Evolutionary conservation across 768 basidiomycete species (phyloP).

Genomic region (Lentinus tigrinus): DNA sequence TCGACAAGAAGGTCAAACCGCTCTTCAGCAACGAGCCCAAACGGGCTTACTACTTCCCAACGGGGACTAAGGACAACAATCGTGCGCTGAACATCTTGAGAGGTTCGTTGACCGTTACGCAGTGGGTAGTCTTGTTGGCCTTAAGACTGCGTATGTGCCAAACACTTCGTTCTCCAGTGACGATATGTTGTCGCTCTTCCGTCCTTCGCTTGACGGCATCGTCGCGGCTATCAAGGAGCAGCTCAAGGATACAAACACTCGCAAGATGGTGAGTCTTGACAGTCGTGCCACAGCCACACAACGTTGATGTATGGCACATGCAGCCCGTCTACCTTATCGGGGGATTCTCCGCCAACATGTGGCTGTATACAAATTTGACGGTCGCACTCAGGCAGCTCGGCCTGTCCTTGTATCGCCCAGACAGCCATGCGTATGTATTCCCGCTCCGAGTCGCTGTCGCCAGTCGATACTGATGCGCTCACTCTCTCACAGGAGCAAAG

Average conservation of each 20-base stretch:
- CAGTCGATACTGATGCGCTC: slow-evolving; percentile 6
- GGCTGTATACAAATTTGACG: slow-evolving; percentile 73
- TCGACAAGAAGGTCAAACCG: slow-evolving; percentile 41
- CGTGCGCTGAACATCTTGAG: slow-evolving; percentile 42
- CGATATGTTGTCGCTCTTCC: slow-evolving; percentile 44
- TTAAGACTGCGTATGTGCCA: background rate
- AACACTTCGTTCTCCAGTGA: slow-evolving; percentile 15
- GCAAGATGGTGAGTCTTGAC: background rate
- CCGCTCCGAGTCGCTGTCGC: too few relatives aligned
- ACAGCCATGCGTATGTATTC: slow-evolving; percentile 64
- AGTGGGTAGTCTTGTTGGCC: slow-evolving; percentile 24
- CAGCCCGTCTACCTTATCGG: slow-evolving; percentile 80
- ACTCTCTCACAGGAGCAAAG: slow-evolving; percentile 37
- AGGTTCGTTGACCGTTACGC: slow-evolving; percentile 39
- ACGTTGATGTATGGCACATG: slow-evolving; percentile 29
- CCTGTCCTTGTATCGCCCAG: slow-evolving; percentile 67
- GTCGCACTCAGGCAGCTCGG: slow-evolving; percentile 52
- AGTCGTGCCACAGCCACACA: too few relatives aligned
- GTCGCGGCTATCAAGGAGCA: slow-evolving; percentile 22
- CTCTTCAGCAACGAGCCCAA: slow-evolving; percentile 40
- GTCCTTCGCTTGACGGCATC: slow-evolving; percentile 41
- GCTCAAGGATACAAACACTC: background rate
- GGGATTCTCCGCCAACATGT: slow-evolving; percentile 79
- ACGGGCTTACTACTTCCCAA: background rate
- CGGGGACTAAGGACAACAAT: slow-evolving; percentile 35